A percentile compares a stretch with the other conserved stretches of the same genome.
These are phyloP conservation scores for Colletotrichum godetiae DNA, from an alignment of 2,329 filamentous ascomycete genomes.

Conservation along the genomic window DNA sequence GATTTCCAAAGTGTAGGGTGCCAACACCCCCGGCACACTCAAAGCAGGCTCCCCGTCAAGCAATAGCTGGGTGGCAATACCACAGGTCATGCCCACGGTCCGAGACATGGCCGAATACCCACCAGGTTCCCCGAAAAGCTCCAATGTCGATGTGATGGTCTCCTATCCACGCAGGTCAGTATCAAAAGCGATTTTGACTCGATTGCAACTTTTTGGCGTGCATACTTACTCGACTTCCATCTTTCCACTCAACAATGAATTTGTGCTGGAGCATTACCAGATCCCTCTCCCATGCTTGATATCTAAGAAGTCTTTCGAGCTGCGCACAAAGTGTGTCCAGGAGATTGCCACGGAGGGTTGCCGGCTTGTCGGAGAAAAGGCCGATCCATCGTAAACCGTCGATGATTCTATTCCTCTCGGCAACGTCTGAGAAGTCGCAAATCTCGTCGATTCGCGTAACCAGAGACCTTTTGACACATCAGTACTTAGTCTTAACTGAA, in stretches of 20 bases:
- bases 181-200: not conserved
- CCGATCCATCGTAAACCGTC: conserved; percentile 74
- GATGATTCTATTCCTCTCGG: conserved; percentile 72
- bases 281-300: conserved; percentile 75
- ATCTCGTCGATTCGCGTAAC: conserved; percentile 70
- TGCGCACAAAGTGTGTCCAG: conserved; percentile 80
- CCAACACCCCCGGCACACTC: conserved; percentile 77
- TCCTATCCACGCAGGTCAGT: not conserved
- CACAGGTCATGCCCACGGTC: conserved; percentile 75
- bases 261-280: conserved; percentile 70
- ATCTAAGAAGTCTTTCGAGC: conserved; percentile 79
- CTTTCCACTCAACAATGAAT: conserved; percentile 75
- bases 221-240: conserved; percentile 57
- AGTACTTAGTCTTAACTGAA: not conserved
- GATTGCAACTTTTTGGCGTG: no score
- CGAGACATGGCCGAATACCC: conserved; percentile 77
- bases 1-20: conserved; percentile 79
- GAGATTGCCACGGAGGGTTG: conserved; percentile 70
- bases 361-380: conserved; percentile 63
- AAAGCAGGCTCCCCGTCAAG: conserved; percentile 74
- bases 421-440: conserved; percentile 68
- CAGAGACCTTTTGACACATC: conserved; percentile 46
- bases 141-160: conserved; percentile 71
- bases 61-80: conserved; percentile 80
- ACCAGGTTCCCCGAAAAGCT: conserved; percentile 74